A percentile compares a stretch with the other conserved stretches of the same genome.
Evolutionary conservation across 768 basidiomycete genomes (phyloP).

Genomic region (Chalciporus piperatus): DNA sequence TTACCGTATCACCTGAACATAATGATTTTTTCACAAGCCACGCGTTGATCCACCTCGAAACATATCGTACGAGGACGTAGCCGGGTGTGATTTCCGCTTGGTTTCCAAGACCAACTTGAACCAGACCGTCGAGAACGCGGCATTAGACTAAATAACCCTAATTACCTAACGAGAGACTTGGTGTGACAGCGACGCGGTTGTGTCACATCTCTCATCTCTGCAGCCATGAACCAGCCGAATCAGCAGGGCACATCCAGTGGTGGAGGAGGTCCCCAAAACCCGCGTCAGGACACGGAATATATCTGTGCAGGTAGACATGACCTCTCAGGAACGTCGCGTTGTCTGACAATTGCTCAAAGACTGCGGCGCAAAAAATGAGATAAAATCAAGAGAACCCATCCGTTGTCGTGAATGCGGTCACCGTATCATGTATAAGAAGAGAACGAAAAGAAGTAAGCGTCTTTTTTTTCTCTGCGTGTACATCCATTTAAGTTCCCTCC

Average conservation of each 20-base stretch:
- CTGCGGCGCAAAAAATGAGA: constrained; percentile 90
- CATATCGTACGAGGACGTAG: neutral
- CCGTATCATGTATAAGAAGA: constrained; percentile 98
- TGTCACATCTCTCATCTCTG: constrained; percentile 9
- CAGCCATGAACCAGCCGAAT: constrained; percentile 40
- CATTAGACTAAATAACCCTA: too few relatives aligned
- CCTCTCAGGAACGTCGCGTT: constrained; percentile 2
- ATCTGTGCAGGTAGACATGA: constrained; percentile 70
- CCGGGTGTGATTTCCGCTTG: too few relatives aligned
- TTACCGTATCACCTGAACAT: neutral
- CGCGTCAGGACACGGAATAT: constrained; percentile 73
- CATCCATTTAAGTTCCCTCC: neutral
- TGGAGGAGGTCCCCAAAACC: constrained; percentile 36
- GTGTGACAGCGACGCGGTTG: too few relatives aligned
- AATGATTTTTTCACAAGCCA: too few relatives aligned
- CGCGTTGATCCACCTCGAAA: too few relatives aligned
- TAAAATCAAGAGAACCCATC: constrained; percentile 88
- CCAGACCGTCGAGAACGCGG: too few relatives aligned
- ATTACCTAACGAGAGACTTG: too few relatives aligned
- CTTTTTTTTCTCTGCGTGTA: neutral
- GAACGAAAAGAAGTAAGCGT: constrained; percentile 85
- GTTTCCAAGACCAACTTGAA: too few relatives aligned
- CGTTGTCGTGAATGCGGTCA: constrained; percentile 97
- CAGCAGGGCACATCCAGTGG: constrained; percentile 33
- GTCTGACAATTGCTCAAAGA: constrained; percentile 45